These are phyloP conservation scores for Combretum micranthum DNA, from an alignment of 345 rosid species.

Conservation along the genomic window DNA sequence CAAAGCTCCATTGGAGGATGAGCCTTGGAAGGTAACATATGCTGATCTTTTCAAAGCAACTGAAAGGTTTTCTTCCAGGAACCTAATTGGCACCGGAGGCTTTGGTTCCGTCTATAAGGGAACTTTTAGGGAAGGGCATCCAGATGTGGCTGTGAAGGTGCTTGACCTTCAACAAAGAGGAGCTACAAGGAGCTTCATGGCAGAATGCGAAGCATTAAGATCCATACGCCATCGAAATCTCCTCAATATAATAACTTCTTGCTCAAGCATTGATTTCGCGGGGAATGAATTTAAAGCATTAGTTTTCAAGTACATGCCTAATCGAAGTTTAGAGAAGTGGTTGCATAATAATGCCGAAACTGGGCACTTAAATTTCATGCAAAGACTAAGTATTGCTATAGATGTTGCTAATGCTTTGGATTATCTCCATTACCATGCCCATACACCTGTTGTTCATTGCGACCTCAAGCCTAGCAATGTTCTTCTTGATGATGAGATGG, in stretches of 20 bases:
- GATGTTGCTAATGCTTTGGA: constrained; percentile 27
- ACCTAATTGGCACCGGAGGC: constrained; percentile 24
- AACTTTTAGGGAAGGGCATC: constrained; percentile 5
- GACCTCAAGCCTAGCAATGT: constrained; percentile 49
- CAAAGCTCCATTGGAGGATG: background rate
- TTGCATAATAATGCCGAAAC: constrained; percentile 17
- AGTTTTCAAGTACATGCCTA: constrained; percentile 36
- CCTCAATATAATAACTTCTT: constrained; percentile 35
- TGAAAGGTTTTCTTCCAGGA: constrained; percentile 22
- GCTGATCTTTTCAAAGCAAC: constrained; percentile 20
- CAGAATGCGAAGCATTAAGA: constrained; percentile 39
- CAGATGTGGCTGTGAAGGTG: constrained; percentile 19
- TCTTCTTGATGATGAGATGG: constrained; percentile 25
- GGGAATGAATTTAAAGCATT: constrained; percentile 51
- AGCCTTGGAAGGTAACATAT: constrained; percentile 18
- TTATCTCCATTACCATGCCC: constrained; percentile 19
- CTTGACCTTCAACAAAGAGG: constrained; percentile 28
- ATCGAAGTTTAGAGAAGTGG: constrained; percentile 43
- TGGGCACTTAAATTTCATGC: constrained; percentile 15
- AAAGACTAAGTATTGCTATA: constrained; percentile 26
- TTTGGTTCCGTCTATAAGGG: constrained; percentile 29
- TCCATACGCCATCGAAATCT: constrained; percentile 41
- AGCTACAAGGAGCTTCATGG: constrained; percentile 36
- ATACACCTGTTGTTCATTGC: constrained; percentile 20
- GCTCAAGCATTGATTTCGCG: constrained; percentile 37